phyloP scores from a whole-genome alignment of 805 yeast genomes.

The Scheffersomyces amazonensis region DNA sequence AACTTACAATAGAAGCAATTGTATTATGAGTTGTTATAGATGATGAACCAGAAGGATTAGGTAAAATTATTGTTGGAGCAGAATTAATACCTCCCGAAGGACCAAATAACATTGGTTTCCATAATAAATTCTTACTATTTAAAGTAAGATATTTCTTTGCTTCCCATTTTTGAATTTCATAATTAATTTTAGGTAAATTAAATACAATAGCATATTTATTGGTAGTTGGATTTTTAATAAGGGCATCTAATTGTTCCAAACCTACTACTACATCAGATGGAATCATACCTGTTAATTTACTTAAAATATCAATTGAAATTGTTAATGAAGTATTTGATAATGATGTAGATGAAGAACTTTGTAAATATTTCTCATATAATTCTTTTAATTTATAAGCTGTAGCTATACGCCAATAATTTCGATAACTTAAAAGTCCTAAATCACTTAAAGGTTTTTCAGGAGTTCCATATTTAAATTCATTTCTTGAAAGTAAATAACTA shows the following conservation, averaged over 20 bases:
- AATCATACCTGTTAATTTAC: constrained; percentile 79
- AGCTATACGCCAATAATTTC: constrained; percentile 80
- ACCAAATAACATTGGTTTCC: constrained; percentile 84
- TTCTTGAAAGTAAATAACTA: constrained; percentile 73
- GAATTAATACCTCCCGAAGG: constrained; percentile 84
- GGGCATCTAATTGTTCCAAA: constrained; percentile 68
- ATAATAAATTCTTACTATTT: constrained; percentile 54
- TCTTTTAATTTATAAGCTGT: constrained; percentile 48
- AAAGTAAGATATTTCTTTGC: constrained; percentile 49
- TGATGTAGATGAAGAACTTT: neutral
- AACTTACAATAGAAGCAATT: constrained; percentile 55
- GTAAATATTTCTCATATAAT: constrained; percentile 18
- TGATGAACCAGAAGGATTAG: neutral
- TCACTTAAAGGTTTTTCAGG: constrained; percentile 95
- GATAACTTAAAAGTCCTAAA: constrained; percentile 78
- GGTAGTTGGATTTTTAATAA: constrained; percentile 46
- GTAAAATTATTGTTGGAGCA: constrained; percentile 39
- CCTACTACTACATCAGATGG: constrained; percentile 85
- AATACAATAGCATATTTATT: constrained; percentile 53
- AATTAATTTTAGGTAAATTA: constrained; percentile 42
- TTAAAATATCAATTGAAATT: constrained; percentile 57
- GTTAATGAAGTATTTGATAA: constrained; percentile 6
- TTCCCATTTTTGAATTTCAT: constrained; percentile 49
- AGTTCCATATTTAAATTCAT: constrained; percentile 80
- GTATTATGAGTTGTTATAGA: constrained; percentile 35